Evolutionary conservation across 2,329 filamentous ascomycete genomes (phyloP).

Genomic region (Penicillium palitans): DNA sequence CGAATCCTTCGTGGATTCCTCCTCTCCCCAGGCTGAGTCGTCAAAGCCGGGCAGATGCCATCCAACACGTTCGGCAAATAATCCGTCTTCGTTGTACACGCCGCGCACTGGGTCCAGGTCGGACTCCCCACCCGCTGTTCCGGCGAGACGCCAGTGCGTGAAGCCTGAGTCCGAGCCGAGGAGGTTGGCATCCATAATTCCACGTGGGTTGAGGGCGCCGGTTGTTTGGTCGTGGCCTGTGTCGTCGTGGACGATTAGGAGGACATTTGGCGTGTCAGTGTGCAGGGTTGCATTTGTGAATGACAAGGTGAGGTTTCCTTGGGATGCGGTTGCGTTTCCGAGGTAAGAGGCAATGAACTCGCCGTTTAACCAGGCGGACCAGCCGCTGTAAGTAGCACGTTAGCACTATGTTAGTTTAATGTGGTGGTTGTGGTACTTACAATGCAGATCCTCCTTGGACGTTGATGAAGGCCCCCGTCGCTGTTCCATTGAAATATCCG

Average conservation of each 20-base stretch:
- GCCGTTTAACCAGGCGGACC: slow-evolving; percentile 60
- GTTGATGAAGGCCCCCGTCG: slow-evolving; percentile 48
- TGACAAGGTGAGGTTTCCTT: slow-evolving; percentile 44
- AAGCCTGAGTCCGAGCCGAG: slow-evolving; percentile 51
- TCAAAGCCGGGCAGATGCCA: slow-evolving; percentile 61
- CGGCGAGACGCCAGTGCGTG: slow-evolving; percentile 59
- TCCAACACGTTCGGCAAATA: slow-evolving; percentile 59
- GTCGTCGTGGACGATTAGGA: slow-evolving; percentile 63
- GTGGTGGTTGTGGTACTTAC: slow-evolving; percentile 18
- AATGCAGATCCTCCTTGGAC: slow-evolving; percentile 56
- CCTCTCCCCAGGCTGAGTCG: slow-evolving; percentile 48
- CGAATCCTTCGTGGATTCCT: slow-evolving; percentile 11
- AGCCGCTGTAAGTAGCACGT: slow-evolving; percentile 45
- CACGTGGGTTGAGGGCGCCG: slow-evolving; percentile 33
- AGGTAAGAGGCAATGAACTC: slow-evolving; percentile 57
- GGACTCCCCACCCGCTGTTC: slow-evolving; percentile 55
- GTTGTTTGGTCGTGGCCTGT: slow-evolving; percentile 34
- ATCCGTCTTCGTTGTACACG: slow-evolving; percentile 58
- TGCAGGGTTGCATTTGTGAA: slow-evolving; percentile 53
- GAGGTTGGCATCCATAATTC: slow-evolving; percentile 49
- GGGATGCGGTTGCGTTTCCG: slow-evolving; percentile 37
- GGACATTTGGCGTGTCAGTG: slow-evolving; percentile 54
- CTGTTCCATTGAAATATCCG: slow-evolving; percentile 43
- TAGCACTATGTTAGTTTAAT: background rate
- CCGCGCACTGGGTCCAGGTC: slow-evolving; percentile 59